These are phyloP conservation scores for Cytospora piceicola DNA, from an alignment of 2,329 filamentous ascomycete genomes.

Conservation along the genomic window DNA sequence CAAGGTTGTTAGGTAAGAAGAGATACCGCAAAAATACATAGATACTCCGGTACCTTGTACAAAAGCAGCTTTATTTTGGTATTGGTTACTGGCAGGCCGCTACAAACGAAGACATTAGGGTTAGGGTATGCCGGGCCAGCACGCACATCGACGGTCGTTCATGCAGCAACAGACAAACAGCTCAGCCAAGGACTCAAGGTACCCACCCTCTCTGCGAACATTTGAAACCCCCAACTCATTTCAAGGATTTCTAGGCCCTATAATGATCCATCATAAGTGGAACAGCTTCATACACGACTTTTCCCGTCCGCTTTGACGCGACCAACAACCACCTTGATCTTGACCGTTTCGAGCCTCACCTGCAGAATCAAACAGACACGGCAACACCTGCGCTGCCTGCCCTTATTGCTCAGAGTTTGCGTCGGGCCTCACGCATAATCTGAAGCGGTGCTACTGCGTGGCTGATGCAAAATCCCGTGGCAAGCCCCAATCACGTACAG, in stretches of 20 bases:
- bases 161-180: no score
- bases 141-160: no score
- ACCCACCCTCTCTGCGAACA: no score
- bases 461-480: not conserved
- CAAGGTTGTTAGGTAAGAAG: no score
- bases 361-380: not conserved
- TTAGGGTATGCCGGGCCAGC: no score
- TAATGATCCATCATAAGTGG: not conserved
- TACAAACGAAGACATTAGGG: no score
- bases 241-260: no score
- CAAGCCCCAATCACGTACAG: not conserved
- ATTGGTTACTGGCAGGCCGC: no score
- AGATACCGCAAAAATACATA: no score
- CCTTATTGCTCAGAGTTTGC: constrained; percentile 1
- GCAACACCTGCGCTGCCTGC: not conserved
- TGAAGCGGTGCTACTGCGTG: not conserved
- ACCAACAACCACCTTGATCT: not conserved
- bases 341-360: not conserved
- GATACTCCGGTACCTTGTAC: no score
- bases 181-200: no score
- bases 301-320: not conserved
- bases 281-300: not conserved
- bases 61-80: no score
- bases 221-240: not conserved
- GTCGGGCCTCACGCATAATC: not conserved